Conservation (phyloP, 768 basidiomycete species). For the Kwoniella pini region DNA sequence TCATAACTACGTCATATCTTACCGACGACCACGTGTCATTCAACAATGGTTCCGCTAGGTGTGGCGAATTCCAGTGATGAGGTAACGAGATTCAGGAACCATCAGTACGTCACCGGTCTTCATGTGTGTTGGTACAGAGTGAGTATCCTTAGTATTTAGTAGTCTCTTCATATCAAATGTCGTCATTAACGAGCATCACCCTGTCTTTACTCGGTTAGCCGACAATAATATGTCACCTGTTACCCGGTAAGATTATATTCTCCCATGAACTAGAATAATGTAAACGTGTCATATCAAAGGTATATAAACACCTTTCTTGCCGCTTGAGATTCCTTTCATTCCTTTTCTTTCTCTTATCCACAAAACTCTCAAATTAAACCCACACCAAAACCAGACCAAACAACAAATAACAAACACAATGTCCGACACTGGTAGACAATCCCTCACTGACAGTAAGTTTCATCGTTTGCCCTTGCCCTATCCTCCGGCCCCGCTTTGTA, state of each 20-base stretch:
- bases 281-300: not conserved
- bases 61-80: constrained; percentile 1
- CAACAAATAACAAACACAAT: constrained; percentile 42
- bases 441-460: constrained; percentile 50
- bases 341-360: constrained; percentile 11
- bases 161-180: too few species aligned
- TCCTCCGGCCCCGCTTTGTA: not conserved
- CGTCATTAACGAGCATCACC: too few species aligned
- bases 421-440: constrained; percentile 54
- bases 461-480: not conserved
- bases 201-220: too few species aligned
- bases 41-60: too few species aligned
- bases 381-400: constrained; percentile 9
- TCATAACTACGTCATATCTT: not conserved
- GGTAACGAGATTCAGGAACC: not conserved
- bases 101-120: constrained; percentile 11
- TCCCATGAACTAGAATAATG: not conserved
- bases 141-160: too few species aligned
- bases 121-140: too few species aligned
- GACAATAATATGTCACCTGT: too few species aligned
- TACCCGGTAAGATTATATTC: too few species aligned
- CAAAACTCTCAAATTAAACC: constrained; percentile 4
- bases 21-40: not conserved
- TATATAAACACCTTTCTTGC: constrained; percentile 12
- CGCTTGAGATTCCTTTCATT: not conserved